A percentile compares a stretch with the other conserved stretches of the same genome.
Conservation (phyloP, 108 stramenopile species). For the Aurantiochytrium sp. region DNA sequence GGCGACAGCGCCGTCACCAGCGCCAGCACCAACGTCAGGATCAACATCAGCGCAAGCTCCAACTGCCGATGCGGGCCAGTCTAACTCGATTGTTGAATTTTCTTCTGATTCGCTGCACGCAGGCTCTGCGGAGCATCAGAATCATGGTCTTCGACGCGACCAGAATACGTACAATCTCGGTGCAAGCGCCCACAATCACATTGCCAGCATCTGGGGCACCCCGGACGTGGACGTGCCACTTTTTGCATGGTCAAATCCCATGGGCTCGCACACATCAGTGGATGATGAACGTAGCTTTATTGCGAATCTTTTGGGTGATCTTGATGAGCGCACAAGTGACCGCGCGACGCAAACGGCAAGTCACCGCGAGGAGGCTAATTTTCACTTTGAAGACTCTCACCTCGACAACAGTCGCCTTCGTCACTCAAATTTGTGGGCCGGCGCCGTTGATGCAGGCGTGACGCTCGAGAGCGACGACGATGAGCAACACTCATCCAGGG, state of each 20-base stretch:
- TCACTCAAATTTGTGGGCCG: not conserved
- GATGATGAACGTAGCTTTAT: not conserved
- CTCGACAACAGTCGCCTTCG: no score
- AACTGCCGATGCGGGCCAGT: no score
- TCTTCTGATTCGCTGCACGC: not conserved
- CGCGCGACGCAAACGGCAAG: not conserved
- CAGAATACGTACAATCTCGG: not conserved
- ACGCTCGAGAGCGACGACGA: not conserved
- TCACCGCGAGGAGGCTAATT: not conserved
- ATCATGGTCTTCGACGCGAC: not conserved
- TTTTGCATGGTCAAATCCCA: not conserved
- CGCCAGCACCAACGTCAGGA: no score
- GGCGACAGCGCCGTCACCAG: no score
- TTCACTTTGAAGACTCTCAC: no score
- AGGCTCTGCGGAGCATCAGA: not conserved
- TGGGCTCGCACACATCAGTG: not conserved
- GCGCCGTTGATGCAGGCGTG: not conserved
- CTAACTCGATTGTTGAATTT: no score
- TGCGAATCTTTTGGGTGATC: not conserved
- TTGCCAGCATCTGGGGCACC: not conserved
- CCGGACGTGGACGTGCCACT: not conserved
- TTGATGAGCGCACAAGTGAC: not conserved
- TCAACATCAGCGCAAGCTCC: no score
- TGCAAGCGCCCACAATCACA: not conserved
- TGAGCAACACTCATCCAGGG: no score